phyloP scores from a whole-genome alignment of 495 filamentous ascomycete genomes.

The Penicillium coprophilum region DNA sequence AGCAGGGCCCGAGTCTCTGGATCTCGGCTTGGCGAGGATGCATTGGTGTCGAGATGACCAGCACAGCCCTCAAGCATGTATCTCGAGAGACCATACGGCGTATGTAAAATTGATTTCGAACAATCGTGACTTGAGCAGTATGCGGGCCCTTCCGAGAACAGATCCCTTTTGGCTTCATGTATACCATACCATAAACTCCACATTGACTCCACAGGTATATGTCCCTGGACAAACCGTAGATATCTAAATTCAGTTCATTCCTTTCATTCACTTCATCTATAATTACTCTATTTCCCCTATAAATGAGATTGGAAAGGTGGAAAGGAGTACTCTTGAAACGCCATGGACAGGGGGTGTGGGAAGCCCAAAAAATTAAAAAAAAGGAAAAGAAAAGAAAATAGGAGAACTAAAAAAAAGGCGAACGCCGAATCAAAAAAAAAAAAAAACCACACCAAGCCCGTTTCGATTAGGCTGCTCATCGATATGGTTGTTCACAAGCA shows the following conservation, averaged over 20 bases:
- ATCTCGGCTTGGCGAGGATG: constrained; percentile 14
- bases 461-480: background rate
- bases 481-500: constrained; percentile 16
- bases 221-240: background rate
- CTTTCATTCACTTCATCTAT: background rate
- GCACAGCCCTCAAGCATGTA: constrained; percentile 23
- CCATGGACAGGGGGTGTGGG: background rate
- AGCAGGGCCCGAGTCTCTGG: constrained; percentile 16
- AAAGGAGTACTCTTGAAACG: constrained; percentile 4
- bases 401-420: constrained; percentile 2
- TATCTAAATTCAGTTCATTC: background rate
- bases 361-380: background rate
- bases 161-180: constrained; percentile 21
- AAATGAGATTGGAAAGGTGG: background rate
- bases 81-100: no score
- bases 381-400: background rate
- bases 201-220: constrained; percentile 8
- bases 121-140: constrained; percentile 13
- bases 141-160: constrained; percentile 25
- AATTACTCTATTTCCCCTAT: background rate
- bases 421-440: no score
- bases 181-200: constrained; percentile 18
- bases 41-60: constrained; percentile 19
- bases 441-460: constrained; percentile 4
- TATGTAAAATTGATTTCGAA: background rate